Evolutionary conservation across 306 rosid genomes (phyloP), one percentile per base, ranked within the genome.

Genomic region (Vigna hirtella): DNA sequence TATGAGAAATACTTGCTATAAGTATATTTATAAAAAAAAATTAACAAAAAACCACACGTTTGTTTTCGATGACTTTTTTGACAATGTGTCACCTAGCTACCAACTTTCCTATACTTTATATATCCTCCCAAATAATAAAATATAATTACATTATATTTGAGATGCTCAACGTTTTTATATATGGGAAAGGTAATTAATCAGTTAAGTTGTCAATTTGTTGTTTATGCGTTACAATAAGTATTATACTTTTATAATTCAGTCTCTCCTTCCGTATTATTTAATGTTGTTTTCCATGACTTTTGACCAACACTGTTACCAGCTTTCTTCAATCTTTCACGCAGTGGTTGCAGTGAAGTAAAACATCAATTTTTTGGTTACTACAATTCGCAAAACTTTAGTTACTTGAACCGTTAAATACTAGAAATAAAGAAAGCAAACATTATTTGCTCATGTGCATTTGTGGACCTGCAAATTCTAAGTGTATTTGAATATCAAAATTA

Each of bases 311-410:
- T 55, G 3, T 55, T 9, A 55, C 36, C 36, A 56, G 38, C 3
- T 22, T 26, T 24, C 7, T 26, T 24, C 38, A 61, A 59, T 59
- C 9, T 62, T 62, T 20, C 5, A 32, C 22, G 16, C 45, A 58
- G 40, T 24, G 10, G 40, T 26, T 59, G 42, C 66, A 59, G 66
- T 5, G 18, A 28, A 28, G 40, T 28, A 59, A 58, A 59, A 59
- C 66, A 59, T 59, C 65, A 59, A 30, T 59, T 30, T 59, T 59
- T 59, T 24, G 64, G 43, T 30, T 28, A 62, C 22, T 18, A 51
- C 13, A 32, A 16, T 17, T 6, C 51, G 65, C 32, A 36, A 70
- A 59, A 2, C 42, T 73, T 9, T 24, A 57, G 42, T 34, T 34
- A 20, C 49, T 17, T 43, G 56, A 69, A 30, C 51, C n/a, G 28